Conservation (phyloP, 1,139 yeast genomes). For the Hyphopichia khmerensis region DNA sequence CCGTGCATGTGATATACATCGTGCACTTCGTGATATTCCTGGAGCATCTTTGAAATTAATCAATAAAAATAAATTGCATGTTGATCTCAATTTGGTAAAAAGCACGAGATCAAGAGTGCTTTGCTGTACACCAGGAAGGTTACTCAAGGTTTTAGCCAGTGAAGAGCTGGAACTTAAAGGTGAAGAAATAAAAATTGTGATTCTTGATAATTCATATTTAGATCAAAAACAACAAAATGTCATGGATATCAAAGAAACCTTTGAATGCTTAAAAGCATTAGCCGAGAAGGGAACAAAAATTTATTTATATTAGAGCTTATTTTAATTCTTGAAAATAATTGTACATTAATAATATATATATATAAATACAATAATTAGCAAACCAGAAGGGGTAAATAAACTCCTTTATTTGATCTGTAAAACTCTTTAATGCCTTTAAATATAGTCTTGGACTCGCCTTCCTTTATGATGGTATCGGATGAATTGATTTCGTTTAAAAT, state of each 20-base stretch:
- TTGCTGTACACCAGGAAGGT: slow-evolving; percentile 67
- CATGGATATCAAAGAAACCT: slow-evolving; percentile 58
- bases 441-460: slow-evolving; percentile 14
- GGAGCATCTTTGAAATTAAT: slow-evolving; percentile 66
- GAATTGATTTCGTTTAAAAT: slow-evolving; percentile 4
- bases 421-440: slow-evolving; percentile 25
- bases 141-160: slow-evolving; percentile 45
- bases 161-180: slow-evolving; percentile 40
- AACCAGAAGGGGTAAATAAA: slow-evolving; percentile 37
- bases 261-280: slow-evolving; percentile 39
- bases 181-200: slow-evolving; percentile 52
- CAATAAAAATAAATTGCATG: slow-evolving; percentile 61
- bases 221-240: slow-evolving; percentile 63
- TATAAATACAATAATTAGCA: slow-evolving; percentile 2
- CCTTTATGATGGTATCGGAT: slow-evolving; percentile 11
- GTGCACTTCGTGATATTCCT: slow-evolving; percentile 54
- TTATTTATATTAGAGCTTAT: slow-evolving; percentile 41
- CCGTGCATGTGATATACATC: slow-evolving; percentile 69
- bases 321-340: neutral
- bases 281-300: slow-evolving; percentile 46
- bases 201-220: slow-evolving; percentile 64
- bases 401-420: slow-evolving; percentile 28
- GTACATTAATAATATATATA: slow-evolving; percentile 4
- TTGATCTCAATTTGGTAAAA: slow-evolving; percentile 53
- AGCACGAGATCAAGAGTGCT: slow-evolving; percentile 53